Percentiles rank a stretch among this genome's conserved stretches.
phyloP scores from a whole-genome alignment of 345 rosid genomes.

The Boechera divaricarpa region DNA sequence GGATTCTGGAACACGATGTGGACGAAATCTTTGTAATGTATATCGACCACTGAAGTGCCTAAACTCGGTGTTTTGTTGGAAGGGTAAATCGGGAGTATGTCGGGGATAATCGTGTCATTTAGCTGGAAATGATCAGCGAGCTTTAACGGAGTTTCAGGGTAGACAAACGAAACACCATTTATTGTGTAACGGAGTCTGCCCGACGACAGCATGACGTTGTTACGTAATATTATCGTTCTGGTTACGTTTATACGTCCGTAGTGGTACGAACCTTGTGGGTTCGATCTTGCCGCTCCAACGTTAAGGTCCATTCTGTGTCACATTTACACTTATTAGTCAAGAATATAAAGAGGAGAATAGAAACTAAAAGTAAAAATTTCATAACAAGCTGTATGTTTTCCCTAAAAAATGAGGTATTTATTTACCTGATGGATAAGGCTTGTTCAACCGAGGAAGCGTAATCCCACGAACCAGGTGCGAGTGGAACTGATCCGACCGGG shows the following conservation, averaged over 20 bases:
- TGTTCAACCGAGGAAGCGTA: constrained; percentile 40
- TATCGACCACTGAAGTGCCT: constrained; percentile 55
- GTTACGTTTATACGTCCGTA: constrained; percentile 47
- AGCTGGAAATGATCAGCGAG: constrained; percentile 53
- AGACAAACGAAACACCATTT: constrained; percentile 58
- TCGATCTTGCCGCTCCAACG: constrained; percentile 67
- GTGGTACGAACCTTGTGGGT: constrained; percentile 65
- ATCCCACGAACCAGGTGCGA: constrained; percentile 36
- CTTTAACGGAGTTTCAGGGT: constrained; percentile 59
- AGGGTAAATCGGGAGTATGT: constrained; percentile 44
- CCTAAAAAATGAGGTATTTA: background rate
- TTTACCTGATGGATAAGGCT: constrained; percentile 42
- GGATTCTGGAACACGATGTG: constrained; percentile 58
- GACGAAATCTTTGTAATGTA: constrained; percentile 54
- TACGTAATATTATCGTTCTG: constrained; percentile 51
- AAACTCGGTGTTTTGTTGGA: constrained; percentile 21
- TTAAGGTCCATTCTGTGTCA: constrained; percentile 56
- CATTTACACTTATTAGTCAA: background rate
- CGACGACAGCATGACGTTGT: constrained; percentile 29
- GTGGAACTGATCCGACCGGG: constrained; percentile 39
- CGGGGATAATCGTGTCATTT: constrained; percentile 47
- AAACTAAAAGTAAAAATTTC: background rate
- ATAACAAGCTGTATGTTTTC: no score
- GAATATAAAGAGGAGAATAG: background rate
- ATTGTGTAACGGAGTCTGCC: constrained; percentile 44